A percentile compares a stretch with the other conserved stretches of the same genome.
phyloP scores from a whole-genome alignment of 495 filamentous ascomycete genomes.

The Astrocystis sublimbata region DNA sequence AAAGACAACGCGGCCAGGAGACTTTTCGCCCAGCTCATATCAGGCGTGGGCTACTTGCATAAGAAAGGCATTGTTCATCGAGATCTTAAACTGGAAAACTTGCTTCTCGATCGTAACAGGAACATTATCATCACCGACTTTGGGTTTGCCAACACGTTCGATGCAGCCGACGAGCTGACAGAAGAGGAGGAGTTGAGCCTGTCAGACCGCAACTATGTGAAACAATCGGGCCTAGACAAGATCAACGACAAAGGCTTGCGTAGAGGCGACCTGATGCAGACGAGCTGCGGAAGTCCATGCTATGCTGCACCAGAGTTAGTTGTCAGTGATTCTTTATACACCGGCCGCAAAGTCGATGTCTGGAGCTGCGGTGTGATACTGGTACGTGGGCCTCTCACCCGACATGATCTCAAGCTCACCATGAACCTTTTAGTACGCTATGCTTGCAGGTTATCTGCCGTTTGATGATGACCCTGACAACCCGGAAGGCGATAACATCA shows the following conservation, averaged over 20 bases:
- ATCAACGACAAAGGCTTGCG: constrained; percentile 57
- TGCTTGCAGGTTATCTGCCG: constrained; percentile 97
- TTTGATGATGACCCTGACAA: constrained; percentile 99
- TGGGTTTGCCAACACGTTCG: constrained; percentile 97
- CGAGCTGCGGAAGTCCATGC: constrained; percentile 82
- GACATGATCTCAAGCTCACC: not conserved
- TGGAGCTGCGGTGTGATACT: constrained; percentile 99
- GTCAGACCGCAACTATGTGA: constrained; percentile 80
- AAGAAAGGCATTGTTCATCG: constrained; percentile 99
- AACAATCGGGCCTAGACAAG: constrained; percentile 71
- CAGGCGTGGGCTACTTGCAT: constrained; percentile 95
- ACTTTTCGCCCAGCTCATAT: constrained; percentile 93
- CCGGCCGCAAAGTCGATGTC: constrained; percentile 95
- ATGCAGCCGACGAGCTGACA: constrained; percentile 80
- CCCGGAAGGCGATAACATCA: constrained; percentile 98
- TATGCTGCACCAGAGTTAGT: constrained; percentile 98
- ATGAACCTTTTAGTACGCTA: constrained; percentile 79
- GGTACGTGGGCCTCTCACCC: constrained; percentile 56
- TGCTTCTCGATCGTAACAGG: constrained; percentile 90
- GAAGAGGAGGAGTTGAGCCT: constrained; percentile 90
- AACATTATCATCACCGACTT: constrained; percentile 99
- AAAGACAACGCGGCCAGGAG: constrained; percentile 89
- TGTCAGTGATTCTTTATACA: constrained; percentile 96
- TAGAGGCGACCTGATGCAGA: constrained; percentile 77
- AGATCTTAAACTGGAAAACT: constrained; percentile 95